Percentiles rank a stretch among this genome's conserved stretches.
These are phyloP conservation scores for Solioccasus polychromus DNA, from an alignment of 768 basidiomycete genomes.

Conservation along the genomic window DNA sequence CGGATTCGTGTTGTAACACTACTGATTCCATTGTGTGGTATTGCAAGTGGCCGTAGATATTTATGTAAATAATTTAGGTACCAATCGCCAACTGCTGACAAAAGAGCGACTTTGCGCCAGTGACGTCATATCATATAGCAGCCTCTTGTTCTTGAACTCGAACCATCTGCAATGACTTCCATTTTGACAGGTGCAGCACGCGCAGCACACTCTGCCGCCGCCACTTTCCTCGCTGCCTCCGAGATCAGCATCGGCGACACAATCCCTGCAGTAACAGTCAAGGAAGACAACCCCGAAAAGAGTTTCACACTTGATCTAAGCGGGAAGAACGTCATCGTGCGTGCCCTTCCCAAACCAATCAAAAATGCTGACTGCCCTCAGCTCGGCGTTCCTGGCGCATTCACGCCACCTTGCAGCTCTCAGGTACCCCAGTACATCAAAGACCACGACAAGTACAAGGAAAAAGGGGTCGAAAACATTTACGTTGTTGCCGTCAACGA, in stretches of 20 bases:
- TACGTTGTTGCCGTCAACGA: constrained; percentile 80
- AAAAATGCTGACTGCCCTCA: constrained; percentile 19
- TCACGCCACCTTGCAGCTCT: constrained; percentile 67
- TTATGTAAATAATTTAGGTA: no score
- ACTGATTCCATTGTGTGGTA: no score
- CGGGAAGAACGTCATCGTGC: constrained; percentile 64
- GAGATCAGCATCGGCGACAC: constrained; percentile 39
- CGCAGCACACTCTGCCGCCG: constrained; percentile 52
- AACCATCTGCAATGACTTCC: constrained; percentile 51
- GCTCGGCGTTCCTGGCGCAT: constrained; percentile 78
- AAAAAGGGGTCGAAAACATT: constrained; percentile 69
- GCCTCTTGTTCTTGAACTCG: no score
- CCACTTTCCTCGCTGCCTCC: constrained; percentile 45
- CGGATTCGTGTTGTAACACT: no score
- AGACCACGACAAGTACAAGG: constrained; percentile 67
- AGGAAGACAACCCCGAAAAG: constrained; percentile 53
- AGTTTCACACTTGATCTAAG: constrained; percentile 42
- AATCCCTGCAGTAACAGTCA: constrained; percentile 52
- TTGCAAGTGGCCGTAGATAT: no score
- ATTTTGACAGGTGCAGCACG: constrained; percentile 44
- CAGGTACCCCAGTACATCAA: constrained; percentile 66
- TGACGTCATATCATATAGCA: no score
- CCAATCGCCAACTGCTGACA: no score
- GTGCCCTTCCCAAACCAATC: constrained; percentile 27
- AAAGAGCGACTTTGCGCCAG: no score